Conservation (phyloP, 306 rosid genomes). For the Quercus variabilis region DNA sequence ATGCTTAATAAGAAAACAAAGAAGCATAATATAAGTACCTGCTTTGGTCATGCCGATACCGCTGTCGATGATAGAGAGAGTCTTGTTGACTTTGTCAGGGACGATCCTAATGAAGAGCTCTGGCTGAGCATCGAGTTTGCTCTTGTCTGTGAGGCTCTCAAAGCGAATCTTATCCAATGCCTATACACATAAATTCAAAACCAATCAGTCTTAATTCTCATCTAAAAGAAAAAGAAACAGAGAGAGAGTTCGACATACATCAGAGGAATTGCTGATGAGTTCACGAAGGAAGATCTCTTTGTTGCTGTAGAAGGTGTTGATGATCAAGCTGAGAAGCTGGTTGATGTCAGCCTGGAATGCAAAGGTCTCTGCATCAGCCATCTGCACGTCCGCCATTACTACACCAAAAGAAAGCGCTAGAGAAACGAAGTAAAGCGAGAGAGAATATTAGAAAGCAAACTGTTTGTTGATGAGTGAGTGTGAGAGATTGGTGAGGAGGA, state of each 20-base stretch:
- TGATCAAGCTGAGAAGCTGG: constrained; percentile 64
- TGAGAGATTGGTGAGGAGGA: neutral
- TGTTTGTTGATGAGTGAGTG: too few relatives aligned
- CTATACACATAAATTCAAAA: constrained; percentile 10
- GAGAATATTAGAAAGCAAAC: neutral
- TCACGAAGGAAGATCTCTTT: constrained; percentile 81
- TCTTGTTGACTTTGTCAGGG: constrained; percentile 58
- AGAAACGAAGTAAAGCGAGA: neutral
- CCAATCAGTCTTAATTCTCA: too few relatives aligned
- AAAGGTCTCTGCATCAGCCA: constrained; percentile 64
- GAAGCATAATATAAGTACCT: constrained; percentile 22
- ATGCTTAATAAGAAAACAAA: neutral
- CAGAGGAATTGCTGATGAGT: constrained; percentile 57
- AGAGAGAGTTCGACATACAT: constrained; percentile 24
- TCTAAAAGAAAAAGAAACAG: too few relatives aligned
- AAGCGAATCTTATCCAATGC: constrained; percentile 68
- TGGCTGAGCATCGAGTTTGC: constrained; percentile 60
- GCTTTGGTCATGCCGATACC: constrained; percentile 80
- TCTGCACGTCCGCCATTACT: constrained; percentile 42
- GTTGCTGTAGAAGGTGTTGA: constrained; percentile 70
- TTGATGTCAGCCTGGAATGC: constrained; percentile 71
- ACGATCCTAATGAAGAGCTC: constrained; percentile 67
- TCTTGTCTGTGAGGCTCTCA: constrained; percentile 59
- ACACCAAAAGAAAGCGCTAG: neutral
- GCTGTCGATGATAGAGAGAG: constrained; percentile 61